A percentile compares a stretch with the other conserved stretches of the same genome.
phyloP scores from a whole-genome alignment of 371 early-diverging fungal genomes.

The Zopfochytrium polystomum region DNA sequence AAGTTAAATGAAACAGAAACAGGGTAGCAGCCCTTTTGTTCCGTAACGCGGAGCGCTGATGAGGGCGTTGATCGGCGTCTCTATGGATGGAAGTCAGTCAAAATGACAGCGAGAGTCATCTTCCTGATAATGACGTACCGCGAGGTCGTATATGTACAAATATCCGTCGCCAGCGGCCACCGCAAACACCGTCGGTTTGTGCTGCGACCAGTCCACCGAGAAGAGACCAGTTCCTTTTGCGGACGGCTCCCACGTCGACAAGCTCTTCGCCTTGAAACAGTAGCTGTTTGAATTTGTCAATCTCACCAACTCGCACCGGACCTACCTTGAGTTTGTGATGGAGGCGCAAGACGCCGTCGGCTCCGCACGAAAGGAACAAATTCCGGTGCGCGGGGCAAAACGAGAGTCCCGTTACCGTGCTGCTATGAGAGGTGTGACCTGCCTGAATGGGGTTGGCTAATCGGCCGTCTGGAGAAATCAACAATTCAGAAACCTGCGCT shows the following conservation, averaged over 20 bases:
- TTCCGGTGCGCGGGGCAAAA: conserved; percentile 42
- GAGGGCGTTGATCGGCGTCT: too few species aligned
- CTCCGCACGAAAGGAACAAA: conserved; percentile 38
- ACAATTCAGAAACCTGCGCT: neutral
- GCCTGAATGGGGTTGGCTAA: conserved; percentile 35
- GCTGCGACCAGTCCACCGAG: conserved; percentile 36
- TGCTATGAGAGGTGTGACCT: conserved; percentile 36
- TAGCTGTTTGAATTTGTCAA: neutral
- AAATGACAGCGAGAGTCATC: too few species aligned
- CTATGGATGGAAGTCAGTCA: too few species aligned
- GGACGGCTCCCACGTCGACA: conserved; percentile 41
- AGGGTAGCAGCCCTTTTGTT: too few species aligned
- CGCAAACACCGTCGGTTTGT: conserved; percentile 40
- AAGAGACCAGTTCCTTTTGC: conserved; percentile 10
- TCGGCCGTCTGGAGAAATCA: neutral
- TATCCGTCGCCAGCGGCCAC: conserved; percentile 28
- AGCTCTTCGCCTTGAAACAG: conserved; percentile 7
- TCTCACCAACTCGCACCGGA: neutral
- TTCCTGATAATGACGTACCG: conserved; percentile 28
- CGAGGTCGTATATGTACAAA: conserved; percentile 42
- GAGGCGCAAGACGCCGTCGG: conserved; percentile 36
- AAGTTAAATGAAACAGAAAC: too few species aligned
- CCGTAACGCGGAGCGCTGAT: too few species aligned
- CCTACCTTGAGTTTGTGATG: conserved; percentile 36
- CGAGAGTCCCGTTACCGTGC: conserved; percentile 34